These are phyloP conservation scores for Geranium incanum DNA, from an alignment of 441 rosid species.

Conservation along the genomic window DNA sequence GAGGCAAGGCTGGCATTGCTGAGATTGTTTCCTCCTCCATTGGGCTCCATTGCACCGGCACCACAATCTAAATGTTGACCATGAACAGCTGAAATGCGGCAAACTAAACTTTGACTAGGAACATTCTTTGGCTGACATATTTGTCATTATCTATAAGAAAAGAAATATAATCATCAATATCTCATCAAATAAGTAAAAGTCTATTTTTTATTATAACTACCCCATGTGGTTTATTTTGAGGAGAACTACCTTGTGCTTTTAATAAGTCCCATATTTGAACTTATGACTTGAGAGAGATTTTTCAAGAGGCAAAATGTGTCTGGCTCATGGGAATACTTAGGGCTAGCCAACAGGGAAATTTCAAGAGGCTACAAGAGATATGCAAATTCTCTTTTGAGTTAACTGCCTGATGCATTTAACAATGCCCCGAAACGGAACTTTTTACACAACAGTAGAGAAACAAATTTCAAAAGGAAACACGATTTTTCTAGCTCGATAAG, in stretches of 20 bases:
- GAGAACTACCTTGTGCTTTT: neutral
- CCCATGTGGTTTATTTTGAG: neutral
- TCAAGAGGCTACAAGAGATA: neutral
- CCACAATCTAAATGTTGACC: conserved; percentile 47
- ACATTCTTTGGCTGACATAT: conserved; percentile 40
- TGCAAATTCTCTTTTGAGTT: neutral
- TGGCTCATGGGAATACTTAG: neutral
- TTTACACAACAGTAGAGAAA: too few species aligned
- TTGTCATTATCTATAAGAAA: conserved; percentile 29
- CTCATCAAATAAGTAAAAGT: neutral
- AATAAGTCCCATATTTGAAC: neutral
- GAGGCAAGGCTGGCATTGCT: conserved; percentile 58
- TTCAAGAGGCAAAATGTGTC: neutral
- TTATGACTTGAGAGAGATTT: neutral
- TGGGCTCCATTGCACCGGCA: conserved; percentile 56
- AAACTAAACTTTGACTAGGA: conserved; percentile 38
- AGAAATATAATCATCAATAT: conserved; percentile 14
- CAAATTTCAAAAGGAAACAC: too few species aligned
- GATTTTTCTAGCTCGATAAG: neutral
- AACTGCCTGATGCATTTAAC: neutral
- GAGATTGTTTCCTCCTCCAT: conserved; percentile 49
- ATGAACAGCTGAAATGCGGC: conserved; percentile 41
- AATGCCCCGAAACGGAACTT: neutral
- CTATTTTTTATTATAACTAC: too few species aligned
- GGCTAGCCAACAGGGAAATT: neutral